Base-by-base conservation (phyloP, 805 yeast genomes). In the Candida odintsovae region DNA sequence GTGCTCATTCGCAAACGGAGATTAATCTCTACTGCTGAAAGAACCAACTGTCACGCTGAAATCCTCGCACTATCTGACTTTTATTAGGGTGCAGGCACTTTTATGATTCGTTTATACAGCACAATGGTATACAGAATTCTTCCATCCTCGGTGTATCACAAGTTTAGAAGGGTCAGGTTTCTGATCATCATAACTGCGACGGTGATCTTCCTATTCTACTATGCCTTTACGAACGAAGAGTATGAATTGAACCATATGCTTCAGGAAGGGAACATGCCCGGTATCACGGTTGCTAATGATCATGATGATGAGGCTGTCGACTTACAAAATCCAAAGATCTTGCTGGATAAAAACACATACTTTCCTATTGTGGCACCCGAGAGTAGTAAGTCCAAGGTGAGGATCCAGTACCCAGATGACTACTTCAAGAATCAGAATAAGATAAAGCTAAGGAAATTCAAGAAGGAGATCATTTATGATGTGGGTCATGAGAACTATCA, bases 281-380 rank as follows among this genome's bases (percentile, higher is more conserved):
- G 51, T 21, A 50, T 60, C 10, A 59, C 60, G 1, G 49, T 40
- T 6, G 31, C 38, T 15, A 31, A 26, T 21, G 39, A 33, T 10
- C 35, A 39, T 16, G 37, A 11, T 21, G 44, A 18, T 44, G 22
- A 44, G 45, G 13, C 18, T 29, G 13, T 20, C 25, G 10, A 39
- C 47, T 8, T 33, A 41, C 12, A 38, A 41, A 28, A 46, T 40
- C 47, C 44, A 13, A 28, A 48, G 38, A 58, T 25, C 44, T 48
- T 40, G 56, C 62, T 50, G 50, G 65, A 44, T 52, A 71, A 71
- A 54, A 70, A 70, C 51, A 65, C 58, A 51, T 71, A 63, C 50
- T 70, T 65, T 46, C 76, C 76, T 2, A 19, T 70, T 6, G 38
- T 69, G 11, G 55, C 61, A 21, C 42, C 51, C 4, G 62, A 58